Evolutionary conservation across 371 early-diverging fungal genomes (phyloP).

Genomic region (Apophysomyces elegans): DNA sequence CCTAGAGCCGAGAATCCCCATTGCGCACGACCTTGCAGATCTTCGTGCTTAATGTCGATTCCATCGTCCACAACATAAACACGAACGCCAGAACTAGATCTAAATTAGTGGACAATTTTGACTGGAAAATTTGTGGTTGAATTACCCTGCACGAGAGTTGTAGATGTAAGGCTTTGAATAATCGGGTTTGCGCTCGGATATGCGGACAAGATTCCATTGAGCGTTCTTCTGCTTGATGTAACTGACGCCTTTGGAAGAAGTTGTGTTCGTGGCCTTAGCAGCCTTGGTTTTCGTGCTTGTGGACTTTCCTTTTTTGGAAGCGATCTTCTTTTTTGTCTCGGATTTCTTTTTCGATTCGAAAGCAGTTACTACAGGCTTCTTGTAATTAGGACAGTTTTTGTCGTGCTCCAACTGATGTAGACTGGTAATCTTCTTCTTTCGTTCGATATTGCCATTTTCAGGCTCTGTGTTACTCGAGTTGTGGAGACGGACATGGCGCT

Average conservation of each 20-base stretch:
- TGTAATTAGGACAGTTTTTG: conserved; percentile 18
- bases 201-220: conserved; percentile 47
- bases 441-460: conserved; percentile 12
- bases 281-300: neutral
- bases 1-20: conserved; percentile 67
- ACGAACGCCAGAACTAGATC: conserved; percentile 40
- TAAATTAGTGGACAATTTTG: neutral
- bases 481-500: conserved; percentile 7
- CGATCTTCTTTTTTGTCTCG: conserved; percentile 12
- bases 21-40: conserved; percentile 66
- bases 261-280: neutral
- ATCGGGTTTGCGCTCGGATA: conserved; percentile 32
- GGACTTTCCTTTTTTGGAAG: conserved; percentile 1
- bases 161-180: conserved; percentile 38
- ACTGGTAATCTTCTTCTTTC: conserved; percentile 11
- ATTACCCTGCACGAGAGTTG: conserved; percentile 30
- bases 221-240: conserved; percentile 31
- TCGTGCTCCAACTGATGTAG: conserved; percentile 24
- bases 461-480: conserved; percentile 10
- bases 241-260: neutral
- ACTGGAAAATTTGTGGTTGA: neutral
- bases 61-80: conserved; percentile 63
- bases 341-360: neutral
- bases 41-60: conserved; percentile 45
- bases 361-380: neutral